A percentile compares a stretch with the other conserved stretches of the same genome.
Conservation (phyloP, 1,139 yeast species). For the Yamadazyma atlantica region DNA sequence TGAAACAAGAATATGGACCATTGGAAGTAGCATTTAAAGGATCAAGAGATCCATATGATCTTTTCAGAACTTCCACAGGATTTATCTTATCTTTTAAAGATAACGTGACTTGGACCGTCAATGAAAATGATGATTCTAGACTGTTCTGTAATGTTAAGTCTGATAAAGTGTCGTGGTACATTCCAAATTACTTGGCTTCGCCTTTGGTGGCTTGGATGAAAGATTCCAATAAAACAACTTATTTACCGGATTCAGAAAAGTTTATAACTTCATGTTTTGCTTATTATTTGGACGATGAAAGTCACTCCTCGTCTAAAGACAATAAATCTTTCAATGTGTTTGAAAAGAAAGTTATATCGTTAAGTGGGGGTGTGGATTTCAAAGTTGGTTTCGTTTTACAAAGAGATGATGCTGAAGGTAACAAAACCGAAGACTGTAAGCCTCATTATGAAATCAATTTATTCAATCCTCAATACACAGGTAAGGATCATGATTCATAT, state of each 20-base stretch:
- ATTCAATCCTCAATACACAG: constrained; percentile 61
- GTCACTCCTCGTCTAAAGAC: background rate
- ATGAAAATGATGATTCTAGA: constrained; percentile 39
- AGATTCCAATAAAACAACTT: constrained; percentile 41
- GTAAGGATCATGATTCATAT: constrained; percentile 40
- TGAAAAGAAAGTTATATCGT: constrained; percentile 55
- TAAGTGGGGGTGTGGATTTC: constrained; percentile 62
- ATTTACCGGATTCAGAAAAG: constrained; percentile 43
- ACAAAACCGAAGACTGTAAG: constrained; percentile 51
- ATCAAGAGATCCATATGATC: constrained; percentile 45
- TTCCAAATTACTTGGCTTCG: constrained; percentile 62
- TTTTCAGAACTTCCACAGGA: constrained; percentile 40
- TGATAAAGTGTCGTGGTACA: constrained; percentile 41
- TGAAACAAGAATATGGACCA: constrained; percentile 26
- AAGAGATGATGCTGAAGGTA: constrained; percentile 33
- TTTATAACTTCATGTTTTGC: constrained; percentile 51
- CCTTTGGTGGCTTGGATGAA: constrained; percentile 65
- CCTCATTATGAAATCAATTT: constrained; percentile 74
- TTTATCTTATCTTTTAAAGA: constrained; percentile 40
- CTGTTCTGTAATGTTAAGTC: constrained; percentile 38
- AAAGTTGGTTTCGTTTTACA: constrained; percentile 61
- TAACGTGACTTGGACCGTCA: constrained; percentile 40
- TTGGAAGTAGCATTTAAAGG: constrained; percentile 57
- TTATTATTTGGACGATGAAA: constrained; percentile 42
- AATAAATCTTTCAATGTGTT: constrained; percentile 6